Base-by-base conservation (phyloP, 192 early-diverging fungal genomes). In the Piromyces sp. region DNA sequence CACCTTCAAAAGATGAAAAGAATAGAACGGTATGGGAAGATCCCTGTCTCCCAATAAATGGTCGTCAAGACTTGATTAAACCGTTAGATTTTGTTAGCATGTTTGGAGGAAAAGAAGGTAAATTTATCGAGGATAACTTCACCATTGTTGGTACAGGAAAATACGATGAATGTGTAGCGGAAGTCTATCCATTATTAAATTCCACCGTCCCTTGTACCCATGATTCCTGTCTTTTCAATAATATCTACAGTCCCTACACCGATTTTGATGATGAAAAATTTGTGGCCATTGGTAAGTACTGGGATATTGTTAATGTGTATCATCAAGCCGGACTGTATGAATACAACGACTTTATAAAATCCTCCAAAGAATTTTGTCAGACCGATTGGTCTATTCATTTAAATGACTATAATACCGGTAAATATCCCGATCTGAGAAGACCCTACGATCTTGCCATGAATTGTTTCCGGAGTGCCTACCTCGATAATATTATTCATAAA, bases 381-480 rank as follows among this genome's bases (percentile, higher is more conserved):
- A 85, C 82, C 14, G 87, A 92, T 26, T 99, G 96, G 96, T 58
- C 84, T 22, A 84, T 89, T 6, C 88, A 93, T 30, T 26, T 84
- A 2, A 36, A 79, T 12, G 37, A 84, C 26, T 81, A 80, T 22
- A 80, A 87, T 12, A 51, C 85, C 17, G 85, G 89, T 28, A 82
- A 84, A 1, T 87, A 82, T 40, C 83, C 85, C 30, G 80, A 82
- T 29, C 84, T 86, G 4, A 84, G 90, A 0, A 90, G 90, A 37
- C 28, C 86, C 6, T 84, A 87, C 7, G 87, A 95, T 7, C 84
- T 96, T 29, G 89, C 94, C 83, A 87, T 94, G 88, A 96, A 97
- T 85, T 99, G 97, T 84, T 99, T 98, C 87, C 97, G 97, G 85
- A 91, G 93, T 0, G 95, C 96, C 5, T 99, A 96, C 95, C 86